phyloP scores from a whole-genome alignment of 768 basidiomycete species.

The Tylopilus vinaceipallidus region DNA sequence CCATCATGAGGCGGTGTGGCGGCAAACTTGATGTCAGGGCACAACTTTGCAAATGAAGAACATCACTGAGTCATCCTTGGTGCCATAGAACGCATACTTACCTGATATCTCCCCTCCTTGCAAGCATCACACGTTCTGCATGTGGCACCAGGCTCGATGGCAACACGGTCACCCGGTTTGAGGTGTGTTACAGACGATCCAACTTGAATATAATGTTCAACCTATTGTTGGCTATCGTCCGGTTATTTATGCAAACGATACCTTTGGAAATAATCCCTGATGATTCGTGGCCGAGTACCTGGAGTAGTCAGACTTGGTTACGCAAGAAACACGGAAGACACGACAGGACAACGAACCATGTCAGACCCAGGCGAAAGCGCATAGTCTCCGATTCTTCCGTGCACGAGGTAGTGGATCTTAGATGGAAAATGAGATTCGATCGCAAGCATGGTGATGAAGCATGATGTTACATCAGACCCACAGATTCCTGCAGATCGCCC shows the following conservation, averaged over 20 bases:
- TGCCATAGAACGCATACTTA: constrained; percentile 28
- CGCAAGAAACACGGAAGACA: background rate
- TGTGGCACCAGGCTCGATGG: constrained; percentile 87
- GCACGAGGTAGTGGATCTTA: constrained; percentile 76
- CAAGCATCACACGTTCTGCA: constrained; percentile 84
- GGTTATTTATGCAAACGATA: constrained; percentile 23
- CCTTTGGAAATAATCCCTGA: constrained; percentile 75
- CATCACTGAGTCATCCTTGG: background rate
- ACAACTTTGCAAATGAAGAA: constrained; percentile 50
- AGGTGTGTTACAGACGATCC: constrained; percentile 74
- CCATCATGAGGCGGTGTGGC: constrained; percentile 95
- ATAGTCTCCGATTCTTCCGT: constrained; percentile 79
- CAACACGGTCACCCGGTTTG: constrained; percentile 83
- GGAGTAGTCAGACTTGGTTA: background rate
- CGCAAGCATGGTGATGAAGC: background rate
- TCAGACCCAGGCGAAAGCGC: constrained; percentile 62
- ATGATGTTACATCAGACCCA: constrained; percentile 71
- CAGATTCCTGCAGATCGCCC: constrained; percentile 64
- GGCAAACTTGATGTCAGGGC: constrained; percentile 83
- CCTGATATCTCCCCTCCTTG: constrained; percentile 83
- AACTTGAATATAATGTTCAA: constrained; percentile 40
- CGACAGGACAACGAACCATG: constrained; percentile 50
- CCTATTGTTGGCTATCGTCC: background rate
- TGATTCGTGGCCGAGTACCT: constrained; percentile 95
- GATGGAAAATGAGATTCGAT: constrained; percentile 8